Percentiles rank a stretch among this genome's conserved stretches.
Conservation (phyloP, 768 basidiomycete genomes). For the Macrolepiota fuliginosa region DNA sequence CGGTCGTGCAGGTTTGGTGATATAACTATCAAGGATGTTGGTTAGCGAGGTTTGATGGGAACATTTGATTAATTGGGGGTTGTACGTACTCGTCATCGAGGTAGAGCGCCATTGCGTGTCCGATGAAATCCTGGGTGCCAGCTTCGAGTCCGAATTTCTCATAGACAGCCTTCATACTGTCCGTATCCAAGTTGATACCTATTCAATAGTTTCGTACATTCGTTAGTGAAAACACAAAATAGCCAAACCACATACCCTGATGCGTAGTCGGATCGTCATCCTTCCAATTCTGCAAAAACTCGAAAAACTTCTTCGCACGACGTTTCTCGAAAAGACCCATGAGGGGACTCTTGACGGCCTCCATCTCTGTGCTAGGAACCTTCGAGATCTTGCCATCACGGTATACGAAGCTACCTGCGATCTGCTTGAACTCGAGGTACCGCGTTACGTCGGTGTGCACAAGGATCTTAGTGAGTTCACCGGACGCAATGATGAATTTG, state of each 20-base stretch:
- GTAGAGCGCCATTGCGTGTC: conserved; percentile 98
- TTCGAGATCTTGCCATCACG: conserved; percentile 96
- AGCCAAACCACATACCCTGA: conserved; percentile 57
- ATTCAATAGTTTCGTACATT: background rate
- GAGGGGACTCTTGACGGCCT: conserved; percentile 90
- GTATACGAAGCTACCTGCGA: conserved; percentile 97
- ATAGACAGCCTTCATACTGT: conserved; percentile 93
- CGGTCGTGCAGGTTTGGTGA: conserved; percentile 85
- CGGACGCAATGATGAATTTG: conserved; percentile 98
- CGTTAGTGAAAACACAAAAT: background rate
- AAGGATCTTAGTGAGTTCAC: conserved; percentile 96
- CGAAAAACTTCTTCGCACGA: conserved; percentile 97
- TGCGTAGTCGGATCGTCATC: conserved; percentile 96
- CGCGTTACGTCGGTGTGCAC: conserved; percentile 98
- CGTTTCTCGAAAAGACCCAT: conserved; percentile 99
- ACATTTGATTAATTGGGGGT: conserved; percentile 7
- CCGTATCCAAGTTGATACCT: conserved; percentile 88
- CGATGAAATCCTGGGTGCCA: conserved; percentile 98
- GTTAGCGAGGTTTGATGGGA: background rate
- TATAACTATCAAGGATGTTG: conserved; percentile 59
- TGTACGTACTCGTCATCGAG: conserved; percentile 89
- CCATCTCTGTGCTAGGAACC: conserved; percentile 96
- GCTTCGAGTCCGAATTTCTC: conserved; percentile 96
- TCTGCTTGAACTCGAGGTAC: conserved; percentile 99
- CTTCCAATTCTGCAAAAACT: conserved; percentile 93